Evolutionary conservation across 2,329 filamentous ascomycete genomes (phyloP), one percentile per base, ranked within the genome.

Genomic region (Daldinia sp.): DNA sequence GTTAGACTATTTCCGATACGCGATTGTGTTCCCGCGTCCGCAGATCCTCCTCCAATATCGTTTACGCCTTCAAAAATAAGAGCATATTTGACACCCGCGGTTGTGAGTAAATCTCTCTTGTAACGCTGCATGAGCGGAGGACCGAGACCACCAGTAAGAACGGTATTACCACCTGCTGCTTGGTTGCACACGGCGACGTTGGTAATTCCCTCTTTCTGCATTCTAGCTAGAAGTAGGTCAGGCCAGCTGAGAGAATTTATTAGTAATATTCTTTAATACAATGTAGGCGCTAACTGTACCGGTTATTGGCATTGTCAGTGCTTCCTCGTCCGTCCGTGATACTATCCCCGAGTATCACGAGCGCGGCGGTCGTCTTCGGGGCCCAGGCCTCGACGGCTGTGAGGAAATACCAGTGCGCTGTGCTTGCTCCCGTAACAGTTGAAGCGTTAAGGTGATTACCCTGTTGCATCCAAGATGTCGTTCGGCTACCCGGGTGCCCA

Each of bases 31-130:
- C 72, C 74, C 1, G 76, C 47, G 19, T 83, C 82, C 0, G 81
- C 69, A 1, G 76, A 75, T 0, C 80, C 82, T 1, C 74, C 77
- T 3, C 88, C 88, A 58, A 91, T 90, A 70, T 91, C 88, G 70
- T 90, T 90, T 25, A 91, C 87, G 17, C 88, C 88, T 73, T 89
- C 86, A 72, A 90, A 91, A 34, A 90, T 80, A 77, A 91, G 82
- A 19, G 84, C 84, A 70, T 88, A 90, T 67, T 80, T 79, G 2
- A 87, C 82, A 3, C 84, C 84, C 0, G 83, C 79, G 29, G 86
- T 83, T 0, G 82, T 74, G 1, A 91, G 79, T 1, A 89, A 83
- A 71, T 91, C 88, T n/a, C 88, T 82, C 71, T 88, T 83, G 64
- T 90, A 82, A 3, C 88, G 84, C 37, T 81, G 78, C 29, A 89